Evolutionary conservation across 2,329 filamentous ascomycete genomes (phyloP), one percentile per base, ranked within the genome.

Genomic region (Elsinoe arachidis): DNA sequence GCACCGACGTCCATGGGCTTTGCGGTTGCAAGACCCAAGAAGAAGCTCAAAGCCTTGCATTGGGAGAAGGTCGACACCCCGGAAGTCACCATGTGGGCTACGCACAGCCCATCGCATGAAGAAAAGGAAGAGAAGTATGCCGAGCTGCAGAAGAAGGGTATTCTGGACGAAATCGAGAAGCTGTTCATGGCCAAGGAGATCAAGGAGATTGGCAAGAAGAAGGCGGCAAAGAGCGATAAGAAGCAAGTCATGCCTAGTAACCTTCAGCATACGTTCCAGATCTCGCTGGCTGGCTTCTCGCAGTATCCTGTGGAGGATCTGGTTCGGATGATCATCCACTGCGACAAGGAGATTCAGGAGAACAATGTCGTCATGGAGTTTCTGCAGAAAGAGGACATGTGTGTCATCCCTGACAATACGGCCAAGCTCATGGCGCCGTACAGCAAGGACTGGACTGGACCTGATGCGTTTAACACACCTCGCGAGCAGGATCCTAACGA

Each of bases 1-100:
- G 69, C 79, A 4, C 68, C 79, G 12, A 74, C 83, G 19, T 80
- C 82, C 6, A 78, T 89, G 63, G 83, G 86, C 43, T 74, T 95
- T 65, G 86, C 89, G 35, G 87, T 90, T 60, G 88, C 90, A 55
- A 80, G 92, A 65, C 90, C 93, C 19, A 97, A 96, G 82, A 97
- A 96, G 84, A 99, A 97, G 79, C 89, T 99, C 72, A 99, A 99
- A 83, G 92, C 92, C 59, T 80, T 99, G 64, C 93, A 99, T 76
- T 97, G 93, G 92, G 93, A 99, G 74, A 97, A 97, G 78, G 90
- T 99, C 56, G 93, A 99, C 72, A 82, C 88, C 55, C 88, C 90
- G 19, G 84, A 93, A 69, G 87, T 90, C 53, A 96, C 92, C 56
- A 88, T 96, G 65, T 97, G 92, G 92, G 91, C 90, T 34, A 80